Evolutionary conservation across 2,329 filamentous ascomycete species (phyloP), one percentile per base, ranked within the genome.

Genomic region (Fusarium sp.): DNA sequence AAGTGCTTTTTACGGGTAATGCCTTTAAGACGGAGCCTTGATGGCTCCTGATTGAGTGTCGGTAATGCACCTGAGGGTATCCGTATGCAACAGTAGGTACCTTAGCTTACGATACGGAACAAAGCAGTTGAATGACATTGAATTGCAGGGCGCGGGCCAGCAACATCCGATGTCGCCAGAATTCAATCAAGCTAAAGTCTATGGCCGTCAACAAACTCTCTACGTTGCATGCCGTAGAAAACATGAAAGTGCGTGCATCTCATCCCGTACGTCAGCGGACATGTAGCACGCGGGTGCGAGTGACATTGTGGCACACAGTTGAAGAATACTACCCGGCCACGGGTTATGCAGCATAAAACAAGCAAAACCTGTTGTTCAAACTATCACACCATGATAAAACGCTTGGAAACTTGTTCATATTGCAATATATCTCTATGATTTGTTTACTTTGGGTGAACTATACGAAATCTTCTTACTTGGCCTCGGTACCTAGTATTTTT

Each of bases 221-320:
- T 33, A 50, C 39, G 38, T 40, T 54, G 52, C 61, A 53, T 60
- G 42, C 21, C 44, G 67, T 38, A 31, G 47, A 61, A 54, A 62
- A 46, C 36, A 38, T 24, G 51, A 66, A 69, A 63, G 66, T 59
- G 66, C 54, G 42, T 67, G 66, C 52, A 57, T 65, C 42, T 57
- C 36, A 33, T 63, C 57, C 43, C 62, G 44, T 67, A 63, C 57
- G 58, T 67, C 65, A 67, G 52, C 51, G 58, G 46, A 34, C 62
- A 65, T 59, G 58, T 54, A 50, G 40, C 39, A 61, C 56, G 46
- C 51, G 39, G 47, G 28, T 51, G 63, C 36, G 61, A 33, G 57
- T 55, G 59, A 51, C 47, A 67, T 67, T 47, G 57, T 50, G 63
- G 39, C 36, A 31, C 28, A 31, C 28, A 10, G 10, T 28, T 31